Base-by-base conservation (phyloP, 2,329 filamentous ascomycete species). In the Aspergillus novofumigatus region DNA sequence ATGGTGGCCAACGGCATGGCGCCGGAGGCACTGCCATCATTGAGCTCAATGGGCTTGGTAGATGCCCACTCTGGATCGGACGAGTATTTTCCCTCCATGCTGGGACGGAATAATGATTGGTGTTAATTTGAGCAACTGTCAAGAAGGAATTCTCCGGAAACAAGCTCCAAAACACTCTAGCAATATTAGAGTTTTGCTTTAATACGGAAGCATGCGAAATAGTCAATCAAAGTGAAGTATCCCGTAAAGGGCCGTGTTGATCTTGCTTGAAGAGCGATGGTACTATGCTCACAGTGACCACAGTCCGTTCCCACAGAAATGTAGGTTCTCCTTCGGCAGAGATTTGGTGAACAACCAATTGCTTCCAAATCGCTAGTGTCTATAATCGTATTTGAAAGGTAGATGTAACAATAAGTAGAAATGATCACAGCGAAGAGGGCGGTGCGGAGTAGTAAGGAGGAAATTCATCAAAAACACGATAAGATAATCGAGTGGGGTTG, bases 61-160 rank as follows among this genome's bases (percentile, higher is more conserved):
- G 95, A 91, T 64, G 90, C 86, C 93, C 92, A 97, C 60, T 81
- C 82, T 1, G 90, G 86, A 72, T 92, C 86, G 59, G 82, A 79
- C 52, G 83, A 80, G 72, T 90, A 89, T 61, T 61, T 67, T 28
- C 61, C 71, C 32, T 57, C 61, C 70, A 69, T 74, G 48, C 50
- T 72, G 41, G 8, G 7, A 35, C 17, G 9, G 11, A n/a, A 50
- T 17, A 28, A 26, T 21, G 11, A 32, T 21, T 52, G 49, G 35
- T 14, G 38, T 14, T n/a, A 52, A 38, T n/a, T 23, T 29, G 29
- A 52, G 17, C 14, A 17, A n/a, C 25, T 26, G 10, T 29, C n/a
- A 25, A 42, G 20, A 23, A 21, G 11, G 8, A 20, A 44, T 20
- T 20, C n/a, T 21, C 41, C 41, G 41, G 8, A 10, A 23, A 7